phyloP scores from a whole-genome alignment of 2,329 filamentous ascomycete species.

The Pestalotiopsis sp. region DNA sequence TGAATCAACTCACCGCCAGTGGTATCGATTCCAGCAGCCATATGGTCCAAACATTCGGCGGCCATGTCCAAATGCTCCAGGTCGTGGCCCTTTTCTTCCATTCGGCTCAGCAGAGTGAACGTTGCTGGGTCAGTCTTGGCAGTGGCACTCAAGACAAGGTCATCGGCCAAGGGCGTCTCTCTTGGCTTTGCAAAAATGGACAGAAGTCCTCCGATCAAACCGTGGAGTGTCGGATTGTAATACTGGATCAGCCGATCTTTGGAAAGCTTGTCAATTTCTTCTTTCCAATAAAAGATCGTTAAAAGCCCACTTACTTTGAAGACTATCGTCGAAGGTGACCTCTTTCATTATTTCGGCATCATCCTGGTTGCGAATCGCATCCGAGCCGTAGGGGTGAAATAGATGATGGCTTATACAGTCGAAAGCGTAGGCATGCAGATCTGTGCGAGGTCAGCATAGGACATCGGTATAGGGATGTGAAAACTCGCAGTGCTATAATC shows the following conservation, averaged over 20 bases:
- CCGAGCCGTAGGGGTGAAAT: conserved; percentile 67
- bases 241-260: conserved; percentile 61
- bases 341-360: conserved; percentile 71
- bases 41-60: conserved; percentile 72
- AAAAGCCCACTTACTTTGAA: conserved; percentile 57
- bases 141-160: conserved; percentile 58
- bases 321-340: conserved; percentile 67
- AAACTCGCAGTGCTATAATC: background rate
- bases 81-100: conserved; percentile 52
- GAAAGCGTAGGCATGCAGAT: conserved; percentile 68
- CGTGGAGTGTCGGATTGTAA: conserved; percentile 57
- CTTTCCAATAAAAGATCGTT: background rate
- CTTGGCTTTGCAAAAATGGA: conserved; percentile 55
- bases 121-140: conserved; percentile 46
- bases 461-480: background rate
- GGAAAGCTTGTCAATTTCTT: conserved; percentile 3
- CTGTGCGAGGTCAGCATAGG: conserved; percentile 26
- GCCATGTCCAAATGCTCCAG: conserved; percentile 59
- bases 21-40: conserved; percentile 73
- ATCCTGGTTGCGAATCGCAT: conserved; percentile 56
- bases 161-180: conserved; percentile 59
- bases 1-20: conserved; percentile 46
- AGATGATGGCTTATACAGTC: conserved; percentile 71
- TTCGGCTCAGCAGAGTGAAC: conserved; percentile 62
- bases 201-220: conserved; percentile 47